A percentile compares a stretch with the other conserved stretches of the same genome.
Conservation (phyloP, 345 rosid species). For the Ricinus communis region DNA sequence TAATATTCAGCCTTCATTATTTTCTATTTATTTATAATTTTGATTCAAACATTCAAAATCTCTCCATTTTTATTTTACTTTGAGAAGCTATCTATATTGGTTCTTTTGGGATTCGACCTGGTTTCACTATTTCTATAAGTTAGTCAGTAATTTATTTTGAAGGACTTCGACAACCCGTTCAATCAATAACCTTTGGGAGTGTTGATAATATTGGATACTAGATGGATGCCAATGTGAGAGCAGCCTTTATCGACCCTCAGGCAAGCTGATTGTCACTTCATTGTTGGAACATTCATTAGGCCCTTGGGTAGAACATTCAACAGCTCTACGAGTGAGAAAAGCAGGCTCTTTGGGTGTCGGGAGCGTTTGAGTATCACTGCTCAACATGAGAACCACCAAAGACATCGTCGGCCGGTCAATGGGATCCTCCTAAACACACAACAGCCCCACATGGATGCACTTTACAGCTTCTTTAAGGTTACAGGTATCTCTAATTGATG, state of each 20-base stretch:
- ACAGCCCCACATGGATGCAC: constrained; percentile 16
- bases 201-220: too few relatives aligned
- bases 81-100: too few relatives aligned
- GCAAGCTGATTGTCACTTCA: constrained; percentile 6
- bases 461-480: background rate
- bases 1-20: too few relatives aligned
- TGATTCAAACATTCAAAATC: too few relatives aligned
- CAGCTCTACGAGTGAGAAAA: background rate
- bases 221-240: too few relatives aligned
- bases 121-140: too few relatives aligned
- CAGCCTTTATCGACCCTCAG: background rate
- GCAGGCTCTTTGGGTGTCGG: constrained; percentile 11
- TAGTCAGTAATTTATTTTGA: too few relatives aligned
- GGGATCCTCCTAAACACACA: constrained; percentile 15
- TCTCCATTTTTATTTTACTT: too few relatives aligned
- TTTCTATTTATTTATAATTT: too few relatives aligned
- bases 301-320: background rate
- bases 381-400: constrained; percentile 8
- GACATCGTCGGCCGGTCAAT: constrained; percentile 15
- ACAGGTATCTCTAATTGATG: background rate
- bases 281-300: background rate
- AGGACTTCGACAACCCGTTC: too few relatives aligned
- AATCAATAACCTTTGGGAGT: too few relatives aligned
- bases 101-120: too few relatives aligned
- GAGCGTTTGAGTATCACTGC: background rate